Evolutionary conservation across 2,329 filamentous ascomycete species (phyloP).

Genomic region (Botrytis hyacinthi): DNA sequence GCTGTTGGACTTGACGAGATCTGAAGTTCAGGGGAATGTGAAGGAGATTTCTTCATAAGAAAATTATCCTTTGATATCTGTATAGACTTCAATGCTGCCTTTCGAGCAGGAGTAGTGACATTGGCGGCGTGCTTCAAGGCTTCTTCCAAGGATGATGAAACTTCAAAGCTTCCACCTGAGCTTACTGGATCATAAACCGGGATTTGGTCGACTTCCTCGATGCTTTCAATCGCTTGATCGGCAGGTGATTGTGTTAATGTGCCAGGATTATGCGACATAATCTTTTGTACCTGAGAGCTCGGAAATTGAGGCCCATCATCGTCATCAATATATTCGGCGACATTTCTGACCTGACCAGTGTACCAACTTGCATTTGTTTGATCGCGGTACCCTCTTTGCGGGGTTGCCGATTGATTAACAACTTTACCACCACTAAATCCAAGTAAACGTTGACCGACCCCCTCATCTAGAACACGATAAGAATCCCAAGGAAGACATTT

Average conservation of each 20-base stretch:
- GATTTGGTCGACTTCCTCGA: conserved; percentile 17
- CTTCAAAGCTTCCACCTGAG: conserved; percentile 35
- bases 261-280: conserved; percentile 23
- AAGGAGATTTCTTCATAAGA: conserved; percentile 4
- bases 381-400: conserved; percentile 68
- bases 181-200: conserved; percentile 14
- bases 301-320: conserved; percentile 41
- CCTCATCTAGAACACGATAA: conserved; percentile 83
- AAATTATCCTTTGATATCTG: conserved; percentile 1
- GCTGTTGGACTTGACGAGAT: not conserved
- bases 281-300: conserved; percentile 26
- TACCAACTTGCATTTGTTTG: conserved; percentile 85
- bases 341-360: conserved; percentile 61
- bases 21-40: not conserved
- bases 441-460: conserved; percentile 76
- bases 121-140: conserved; percentile 31
- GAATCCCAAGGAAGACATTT: conserved; percentile 80
- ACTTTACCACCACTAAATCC: conserved; percentile 61
- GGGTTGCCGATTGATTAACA: conserved; percentile 62
- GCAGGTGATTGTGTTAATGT: conserved; percentile 14
- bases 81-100: not conserved
- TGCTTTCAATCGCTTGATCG: conserved; percentile 18
- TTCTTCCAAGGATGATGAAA: conserved; percentile 39
- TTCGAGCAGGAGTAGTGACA: not conserved
- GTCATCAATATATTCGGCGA: conserved; percentile 44